Base-by-base conservation (phyloP, 2,329 filamentous ascomycete genomes). In the Torrubiella hemipterigena region DNA sequence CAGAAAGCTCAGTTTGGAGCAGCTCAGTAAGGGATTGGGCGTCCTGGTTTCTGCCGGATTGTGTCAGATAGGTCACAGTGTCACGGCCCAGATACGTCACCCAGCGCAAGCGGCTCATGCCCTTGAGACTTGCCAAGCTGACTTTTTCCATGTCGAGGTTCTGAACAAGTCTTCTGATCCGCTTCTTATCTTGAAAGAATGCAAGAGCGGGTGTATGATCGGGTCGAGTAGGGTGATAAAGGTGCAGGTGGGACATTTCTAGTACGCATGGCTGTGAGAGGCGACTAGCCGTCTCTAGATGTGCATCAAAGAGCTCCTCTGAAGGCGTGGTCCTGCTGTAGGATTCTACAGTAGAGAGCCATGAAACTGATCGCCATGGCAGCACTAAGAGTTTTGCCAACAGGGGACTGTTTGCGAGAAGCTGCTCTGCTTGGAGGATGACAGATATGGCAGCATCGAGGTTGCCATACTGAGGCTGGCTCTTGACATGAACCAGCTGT, bases 181-280 rank as follows among this genome's bases (percentile, higher is more conserved):
- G 45, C 19, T 50, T 34, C 34, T 43, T 50, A 30, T 58, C 44
- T 27, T 45, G 39, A 36, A 74, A 58, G 32, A 66, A 61, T 3
- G 55, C 43, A 9, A 74, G 42, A 0, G 71, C 71, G 2, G 57
- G 55, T 3, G 52, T 47, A 15, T 63, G 56, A 17, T 59, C 57
- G 1, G 71, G 70, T 3, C 54, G 52, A 0, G 62, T 63, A 0
- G 71, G 71, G 42, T 75, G 70, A 34, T 68, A 56, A 2, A 76
- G 54, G 17, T 65, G 56, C 4, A 76, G 53, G 39, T 75, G 71
- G 0, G 70, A 69, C 19, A 57, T 54, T 30, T 70, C 63, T 7
- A 72, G 45, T 7, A 46, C 44, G 22, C 63, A 47, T 2, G 54
- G 48, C 16, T 43, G 43, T 5, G 49, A 40, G 12, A 65, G 49